Base-by-base conservation (phyloP, 1,284 basidiomycete genomes). In the Kwoniella shivajii region DNA sequence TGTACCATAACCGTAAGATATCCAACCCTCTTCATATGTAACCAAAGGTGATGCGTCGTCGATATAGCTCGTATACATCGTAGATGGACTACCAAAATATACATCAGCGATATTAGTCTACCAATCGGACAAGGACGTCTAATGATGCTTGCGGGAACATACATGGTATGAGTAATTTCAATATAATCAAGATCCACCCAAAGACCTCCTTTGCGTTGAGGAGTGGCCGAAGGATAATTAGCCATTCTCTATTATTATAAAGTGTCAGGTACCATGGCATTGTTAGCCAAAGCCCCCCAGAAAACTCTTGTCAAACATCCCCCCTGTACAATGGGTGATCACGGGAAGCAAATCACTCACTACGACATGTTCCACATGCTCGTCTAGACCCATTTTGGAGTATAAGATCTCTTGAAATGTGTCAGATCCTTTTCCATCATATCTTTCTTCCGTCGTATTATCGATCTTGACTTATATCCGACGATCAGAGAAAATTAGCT, bases 161-260 rank as follows among this genome's bases (percentile, higher is more conserved):
- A 59, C 58, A 50, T 52, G 11, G 42, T 46, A 36, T 48, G 46
- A 3, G 59, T 53, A 36, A 60, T 50, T 6, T 54, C 30, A 2
- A 51, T 39, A 51, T 60, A 46, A 33, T 60, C 59, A 6, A 59
- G 41, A 37, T 59, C 58, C 29, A 59, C 9, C 51, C 54, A 67
- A 0, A 53, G 7, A 27, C 38, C 29, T 11, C 24, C 42, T 38
- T 14, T 45, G n/a, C 18, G 6, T n/a, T 30, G 27, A 7, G 1
- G 20, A 0, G 39, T 41, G 6, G 27, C 36, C 5, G 45, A 49
- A 5, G 44, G 53, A 34, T 47, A 42, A 16, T 46, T 47, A 18
- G 53, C 38, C 18, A 45, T 36, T 30, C 43, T 30, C 41, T 34
- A 16, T 27, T n/a, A n/a, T n/a, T n/a, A n/a, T n/a, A n/a, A n/a